Conservation (phyloP, 1,139 yeast genomes). For the Saccharomyces hybrid region DNA sequence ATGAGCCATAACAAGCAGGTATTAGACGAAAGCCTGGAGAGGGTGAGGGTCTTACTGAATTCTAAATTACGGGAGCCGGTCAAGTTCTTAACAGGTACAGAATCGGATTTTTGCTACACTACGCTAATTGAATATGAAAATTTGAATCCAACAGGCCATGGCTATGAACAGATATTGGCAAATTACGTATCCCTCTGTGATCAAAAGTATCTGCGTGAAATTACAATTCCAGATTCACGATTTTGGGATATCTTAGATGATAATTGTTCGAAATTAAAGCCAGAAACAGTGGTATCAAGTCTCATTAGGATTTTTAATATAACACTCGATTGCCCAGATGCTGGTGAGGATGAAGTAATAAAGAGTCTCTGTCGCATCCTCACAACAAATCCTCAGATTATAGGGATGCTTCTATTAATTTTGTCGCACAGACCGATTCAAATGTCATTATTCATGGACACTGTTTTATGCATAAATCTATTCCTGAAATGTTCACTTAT, state of each 20-base stretch:
- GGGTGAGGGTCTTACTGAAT: neutral
- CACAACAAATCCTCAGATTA: neutral
- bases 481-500: constrained; percentile 8
- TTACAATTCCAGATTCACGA: neutral
- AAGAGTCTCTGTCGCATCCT: neutral
- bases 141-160: neutral
- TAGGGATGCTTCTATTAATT: neutral
- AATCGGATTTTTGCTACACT: neutral
- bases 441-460: constrained; percentile 6
- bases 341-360: neutral
- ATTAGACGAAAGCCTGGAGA: neutral
- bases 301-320: neutral
- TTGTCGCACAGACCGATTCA: constrained; percentile 2
- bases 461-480: constrained; percentile 12
- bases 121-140: neutral
- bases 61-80: neutral
- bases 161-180: neutral
- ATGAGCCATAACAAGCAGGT: neutral
- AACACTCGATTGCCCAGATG: neutral
- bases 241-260: neutral
- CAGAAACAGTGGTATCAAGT: neutral
- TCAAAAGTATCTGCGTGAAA: neutral
- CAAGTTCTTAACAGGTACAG: neutral
- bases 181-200: neutral
- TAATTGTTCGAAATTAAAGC: constrained; percentile 2